Conservation (phyloP, 352 stramenopile genomes). For the Chrysophaeum taylorii region DNA sequence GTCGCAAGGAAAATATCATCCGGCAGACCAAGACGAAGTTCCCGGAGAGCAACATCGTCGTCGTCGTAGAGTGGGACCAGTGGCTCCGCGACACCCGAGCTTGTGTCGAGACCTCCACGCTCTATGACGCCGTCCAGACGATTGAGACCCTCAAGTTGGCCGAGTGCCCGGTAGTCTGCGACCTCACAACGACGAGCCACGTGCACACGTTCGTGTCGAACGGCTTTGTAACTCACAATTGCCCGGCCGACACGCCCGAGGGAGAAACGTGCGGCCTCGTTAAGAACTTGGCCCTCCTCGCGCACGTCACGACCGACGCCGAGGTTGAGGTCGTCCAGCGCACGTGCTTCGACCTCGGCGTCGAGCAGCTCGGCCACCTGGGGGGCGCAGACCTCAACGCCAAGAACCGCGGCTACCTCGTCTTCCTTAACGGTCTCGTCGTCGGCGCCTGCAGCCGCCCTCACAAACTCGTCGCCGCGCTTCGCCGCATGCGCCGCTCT, state of each 20-base stretch:
- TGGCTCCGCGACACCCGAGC: too few species aligned
- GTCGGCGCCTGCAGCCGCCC: slow-evolving; percentile 87
- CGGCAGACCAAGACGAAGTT: too few species aligned
- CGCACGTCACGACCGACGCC: slow-evolving; percentile 79
- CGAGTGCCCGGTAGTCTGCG: too few species aligned
- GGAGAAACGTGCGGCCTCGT: slow-evolving; percentile 97
- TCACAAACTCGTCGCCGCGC: slow-evolving; percentile 65
- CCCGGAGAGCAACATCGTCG: too few species aligned
- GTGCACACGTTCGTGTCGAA: background rate
- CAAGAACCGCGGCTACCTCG: slow-evolving; percentile 76
- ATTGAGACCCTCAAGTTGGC: too few species aligned
- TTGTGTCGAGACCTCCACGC: too few species aligned
- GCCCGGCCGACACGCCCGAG: slow-evolving; percentile 96
- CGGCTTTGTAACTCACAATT: slow-evolving; percentile 27
- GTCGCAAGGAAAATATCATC: too few species aligned
- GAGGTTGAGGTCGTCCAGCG: slow-evolving; percentile 80
- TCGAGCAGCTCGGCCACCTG: slow-evolving; percentile 86
- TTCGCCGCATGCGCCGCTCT: slow-evolving; percentile 18
- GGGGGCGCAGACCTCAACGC: slow-evolving; percentile 91
- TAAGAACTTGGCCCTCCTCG: slow-evolving; percentile 97
- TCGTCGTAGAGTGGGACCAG: too few species aligned
- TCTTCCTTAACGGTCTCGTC: slow-evolving; percentile 98
- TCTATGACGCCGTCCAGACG: too few species aligned
- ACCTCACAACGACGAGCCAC: background rate
- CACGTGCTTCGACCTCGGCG: slow-evolving; percentile 89